A percentile compares a stretch with the other conserved stretches of the same genome.
phyloP scores from a whole-genome alignment of 2,329 filamentous ascomycete species.

The Apiospora aurea region DNA sequence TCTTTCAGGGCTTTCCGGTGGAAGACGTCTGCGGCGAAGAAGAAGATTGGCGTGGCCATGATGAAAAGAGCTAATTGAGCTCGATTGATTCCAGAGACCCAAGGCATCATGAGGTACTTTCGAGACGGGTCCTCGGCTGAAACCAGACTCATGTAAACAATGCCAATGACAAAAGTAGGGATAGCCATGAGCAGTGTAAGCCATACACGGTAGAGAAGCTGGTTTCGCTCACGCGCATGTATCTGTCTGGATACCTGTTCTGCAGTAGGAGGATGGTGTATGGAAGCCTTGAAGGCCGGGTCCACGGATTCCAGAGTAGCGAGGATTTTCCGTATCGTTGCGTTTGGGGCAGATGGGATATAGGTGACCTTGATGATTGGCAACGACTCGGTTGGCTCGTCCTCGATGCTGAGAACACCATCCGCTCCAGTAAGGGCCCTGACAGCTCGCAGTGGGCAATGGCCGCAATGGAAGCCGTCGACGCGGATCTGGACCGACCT shows the following conservation, averaged over 20 bases:
- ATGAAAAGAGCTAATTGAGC: conserved; percentile 82
- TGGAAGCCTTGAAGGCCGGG: conserved; percentile 67
- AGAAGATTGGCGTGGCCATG: conserved; percentile 85
- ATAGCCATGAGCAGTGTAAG: conserved; percentile 75
- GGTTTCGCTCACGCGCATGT: conserved; percentile 71
- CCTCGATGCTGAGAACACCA: conserved; percentile 59
- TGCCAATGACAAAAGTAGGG: conserved; percentile 85
- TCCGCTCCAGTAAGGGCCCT: conserved; percentile 61
- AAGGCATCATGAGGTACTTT: conserved; percentile 72
- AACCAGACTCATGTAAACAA: conserved; percentile 89
- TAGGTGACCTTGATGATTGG: conserved; percentile 78
- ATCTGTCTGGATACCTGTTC: conserved; percentile 82
- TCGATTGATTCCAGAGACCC: conserved; percentile 76
- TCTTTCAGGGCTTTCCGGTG: conserved; percentile 83
- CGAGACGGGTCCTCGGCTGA: conserved; percentile 63
- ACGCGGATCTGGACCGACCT: conserved; percentile 71
- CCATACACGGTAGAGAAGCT: conserved; percentile 73
- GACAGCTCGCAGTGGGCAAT: conserved; percentile 69
- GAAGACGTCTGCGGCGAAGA: conserved; percentile 86
- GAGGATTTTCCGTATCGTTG: conserved; percentile 81
- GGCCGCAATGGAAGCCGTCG: conserved; percentile 77
- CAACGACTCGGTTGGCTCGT: conserved; percentile 61
- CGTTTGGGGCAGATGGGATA: conserved; percentile 67
- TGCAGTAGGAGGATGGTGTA: conserved; percentile 82
- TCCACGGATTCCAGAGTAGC: conserved; percentile 71